Evolutionary conservation across 2,329 filamentous ascomycete species (phyloP), one percentile per base, ranked within the genome.

Genomic region (Teratosphaeria pseudoeucalypti): DNA sequence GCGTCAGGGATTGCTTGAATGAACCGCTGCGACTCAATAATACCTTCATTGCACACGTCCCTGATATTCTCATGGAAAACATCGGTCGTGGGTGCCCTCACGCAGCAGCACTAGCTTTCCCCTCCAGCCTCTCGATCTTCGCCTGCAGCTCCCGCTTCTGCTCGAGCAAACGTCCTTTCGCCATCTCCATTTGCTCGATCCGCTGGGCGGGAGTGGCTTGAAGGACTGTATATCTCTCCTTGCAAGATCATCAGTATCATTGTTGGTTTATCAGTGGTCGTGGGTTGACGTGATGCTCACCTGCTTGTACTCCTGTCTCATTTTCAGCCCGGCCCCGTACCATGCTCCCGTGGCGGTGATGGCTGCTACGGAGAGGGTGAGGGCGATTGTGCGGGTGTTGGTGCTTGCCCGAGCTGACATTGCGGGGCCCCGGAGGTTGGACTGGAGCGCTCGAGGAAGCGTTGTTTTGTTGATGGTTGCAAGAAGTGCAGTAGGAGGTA

Each of bases 241-340:
- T 52, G 3, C n/a, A 34, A 23, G 39, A 57, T 47, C 37, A 54
- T 58, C 57, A 52, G 54, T 56, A 2, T 6, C 4, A 56, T 6
- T 47, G 32, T 5, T 2, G 29, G 29, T 32, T 32, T 2, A 23
- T 23, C 23, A 23, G 23, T 37, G 11, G 14, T 34, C 3, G 14
- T 19, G 14, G 14, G 9, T 43, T 26, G 34, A 47, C 27, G 43
- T 11, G 26, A 14, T 29, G 19, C 23, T 19, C 27, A 85, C 83
- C 75, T 83, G 71, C 58, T 76, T 75, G 43, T 74, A 70, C 56
- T 85, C 79, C 62, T 78, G 74, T 34, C 77, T 71, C 3, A 76
- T 79, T 69, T 85, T 85, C 61, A 86, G 63, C 6, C 79, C 78
- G 23, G 84, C 84, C 27, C 84, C 84, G 65, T 84, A 85, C 62